These are phyloP conservation scores for Saccharomycopsis capsularis DNA, from an alignment of 805 yeast species.

Conservation along the genomic window DNA sequence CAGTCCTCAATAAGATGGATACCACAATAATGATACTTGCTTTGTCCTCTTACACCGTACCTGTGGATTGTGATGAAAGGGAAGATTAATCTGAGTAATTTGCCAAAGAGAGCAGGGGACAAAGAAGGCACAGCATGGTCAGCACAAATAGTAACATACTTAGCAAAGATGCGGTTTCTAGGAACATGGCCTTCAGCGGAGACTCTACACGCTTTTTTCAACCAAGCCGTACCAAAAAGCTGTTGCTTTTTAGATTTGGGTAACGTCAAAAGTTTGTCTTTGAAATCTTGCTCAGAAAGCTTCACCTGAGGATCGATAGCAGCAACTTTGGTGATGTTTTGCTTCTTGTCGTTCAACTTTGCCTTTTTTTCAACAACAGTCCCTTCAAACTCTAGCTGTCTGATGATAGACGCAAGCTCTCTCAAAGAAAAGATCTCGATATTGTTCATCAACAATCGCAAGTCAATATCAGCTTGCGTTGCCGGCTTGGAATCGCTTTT, in stretches of 20 bases:
- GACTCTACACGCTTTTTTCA: conserved; percentile 55
- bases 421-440: conserved; percentile 6
- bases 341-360: neutral
- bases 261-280: conserved; percentile 26
- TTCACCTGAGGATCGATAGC: neutral
- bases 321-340: neutral
- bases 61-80: conserved; percentile 67
- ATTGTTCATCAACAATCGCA: conserved; percentile 18
- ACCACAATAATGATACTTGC: conserved; percentile 79
- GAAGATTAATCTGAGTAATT: conserved; percentile 52
- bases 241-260: conserved; percentile 39
- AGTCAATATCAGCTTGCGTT: conserved; percentile 20
- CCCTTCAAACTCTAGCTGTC: conserved; percentile 4
- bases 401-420: conserved; percentile 4
- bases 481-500: conserved; percentile 10
- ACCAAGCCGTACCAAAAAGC: conserved; percentile 76
- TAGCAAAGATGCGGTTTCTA: conserved; percentile 60
- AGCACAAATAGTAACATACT: conserved; percentile 52
- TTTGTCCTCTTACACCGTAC: conserved; percentile 70
- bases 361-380: neutral
- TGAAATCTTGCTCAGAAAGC: conserved; percentile 21
- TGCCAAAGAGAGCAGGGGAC: conserved; percentile 74
- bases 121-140: conserved; percentile 49
- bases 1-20: conserved; percentile 40
- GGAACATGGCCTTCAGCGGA: conserved; percentile 50